Evolutionary conservation across 768 basidiomycete species (phyloP).

Genomic region (Pleurotus sapidus): DNA sequence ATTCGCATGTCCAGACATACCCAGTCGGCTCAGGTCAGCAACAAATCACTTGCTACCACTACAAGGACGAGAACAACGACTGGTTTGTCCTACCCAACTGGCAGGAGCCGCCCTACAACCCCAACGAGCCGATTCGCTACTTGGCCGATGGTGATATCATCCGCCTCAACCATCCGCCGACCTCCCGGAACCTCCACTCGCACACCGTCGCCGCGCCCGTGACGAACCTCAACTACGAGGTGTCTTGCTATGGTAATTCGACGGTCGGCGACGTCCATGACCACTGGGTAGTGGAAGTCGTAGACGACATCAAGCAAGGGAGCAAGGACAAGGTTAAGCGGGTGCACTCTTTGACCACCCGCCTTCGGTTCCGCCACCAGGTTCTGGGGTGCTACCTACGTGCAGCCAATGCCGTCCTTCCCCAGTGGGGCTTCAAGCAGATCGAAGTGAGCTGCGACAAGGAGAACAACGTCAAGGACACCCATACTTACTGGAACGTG

Average conservation of each 20-base stretch:
- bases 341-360: constrained; percentile 90
- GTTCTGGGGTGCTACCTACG: constrained; percentile 82
- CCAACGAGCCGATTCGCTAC: constrained; percentile 65
- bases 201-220: constrained; percentile 87
- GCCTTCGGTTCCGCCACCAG: constrained; percentile 80
- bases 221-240: constrained; percentile 86
- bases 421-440: constrained; percentile 99
- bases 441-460: constrained; percentile 93
- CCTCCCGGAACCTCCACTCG: constrained; percentile 90
- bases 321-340: constrained; percentile 50
- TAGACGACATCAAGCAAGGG: constrained; percentile 82
- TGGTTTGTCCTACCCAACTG: constrained; percentile 82
- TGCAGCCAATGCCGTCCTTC: constrained; percentile 84
- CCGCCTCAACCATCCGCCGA: constrained; percentile 79
- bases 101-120: constrained; percentile 68
- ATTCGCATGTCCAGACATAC: constrained; percentile 95
- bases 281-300: constrained; percentile 90
- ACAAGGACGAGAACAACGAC: constrained; percentile 98
- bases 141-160: constrained; percentile 75
- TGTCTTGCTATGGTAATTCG: constrained; percentile 90
- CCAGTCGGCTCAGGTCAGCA: constrained; percentile 92
- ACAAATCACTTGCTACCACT: constrained; percentile 98
- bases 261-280: constrained; percentile 89
- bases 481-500: constrained; percentile 96
- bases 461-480: constrained; percentile 76